These are phyloP conservation scores for Alternaria rosae DNA, from an alignment of 2,329 filamentous ascomycete genomes.

Conservation along the genomic window DNA sequence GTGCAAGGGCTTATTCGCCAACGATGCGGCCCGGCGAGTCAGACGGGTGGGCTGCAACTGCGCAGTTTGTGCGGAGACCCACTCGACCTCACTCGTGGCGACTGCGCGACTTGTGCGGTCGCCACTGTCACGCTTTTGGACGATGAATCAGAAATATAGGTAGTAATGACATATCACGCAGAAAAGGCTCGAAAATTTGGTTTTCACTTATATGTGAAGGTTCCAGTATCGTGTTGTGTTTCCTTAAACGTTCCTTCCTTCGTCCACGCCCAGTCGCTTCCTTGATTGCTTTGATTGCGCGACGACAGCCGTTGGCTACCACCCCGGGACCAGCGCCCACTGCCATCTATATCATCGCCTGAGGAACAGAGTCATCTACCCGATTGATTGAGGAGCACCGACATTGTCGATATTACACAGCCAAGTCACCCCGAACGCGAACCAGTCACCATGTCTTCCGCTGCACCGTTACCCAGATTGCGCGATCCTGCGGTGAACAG, in stretches of 20 bases:
- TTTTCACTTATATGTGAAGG: background rate
- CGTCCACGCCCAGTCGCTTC: constrained; percentile 26
- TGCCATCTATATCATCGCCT: constrained; percentile 22
- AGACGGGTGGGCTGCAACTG: constrained; percentile 9
- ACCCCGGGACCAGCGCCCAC: constrained; percentile 9
- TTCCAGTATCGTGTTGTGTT: background rate
- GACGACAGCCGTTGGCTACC: constrained; percentile 26
- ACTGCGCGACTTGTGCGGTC: constrained; percentile 35
- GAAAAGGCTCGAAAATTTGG: background rate
- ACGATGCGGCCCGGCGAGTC: background rate
- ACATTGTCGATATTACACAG: constrained; percentile 25
- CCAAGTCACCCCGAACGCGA: constrained; percentile 4
- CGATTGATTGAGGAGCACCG: constrained; percentile 10
- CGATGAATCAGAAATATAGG: constrained; percentile 5
- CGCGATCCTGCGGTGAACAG: constrained; percentile 18
- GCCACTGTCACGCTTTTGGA: constrained; percentile 11
- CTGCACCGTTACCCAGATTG: constrained; percentile 17
- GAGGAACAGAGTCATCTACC: constrained; percentile 9
- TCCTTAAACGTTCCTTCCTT: constrained; percentile 9
- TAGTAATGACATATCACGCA: constrained; percentile 23
- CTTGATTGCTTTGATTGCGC: constrained; percentile 31
- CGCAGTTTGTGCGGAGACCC: constrained; percentile 28
- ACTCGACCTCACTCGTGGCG: constrained; percentile 11
- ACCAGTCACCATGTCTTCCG: constrained; percentile 24
- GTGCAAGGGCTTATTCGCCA: background rate